Conservation (phyloP, 1,284 basidiomycete species). For the Apiotrichum siamense region DNA sequence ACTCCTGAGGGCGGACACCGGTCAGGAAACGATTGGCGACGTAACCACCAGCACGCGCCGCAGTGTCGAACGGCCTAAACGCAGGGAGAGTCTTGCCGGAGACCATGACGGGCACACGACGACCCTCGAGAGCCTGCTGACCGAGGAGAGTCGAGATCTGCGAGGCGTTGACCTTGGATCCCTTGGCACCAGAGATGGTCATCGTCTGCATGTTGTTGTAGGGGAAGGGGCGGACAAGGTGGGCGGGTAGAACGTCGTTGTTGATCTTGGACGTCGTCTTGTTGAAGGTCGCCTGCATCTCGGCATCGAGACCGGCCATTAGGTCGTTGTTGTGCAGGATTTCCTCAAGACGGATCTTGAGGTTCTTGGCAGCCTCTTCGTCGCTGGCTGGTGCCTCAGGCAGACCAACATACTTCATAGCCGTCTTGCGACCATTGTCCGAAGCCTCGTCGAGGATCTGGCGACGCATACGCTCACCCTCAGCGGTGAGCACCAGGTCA, state of each 20-base stretch:
- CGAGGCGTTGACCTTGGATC: conserved; percentile 92
- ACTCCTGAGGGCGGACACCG: conserved; percentile 96
- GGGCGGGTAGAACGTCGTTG: conserved; percentile 81
- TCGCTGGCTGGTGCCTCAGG: conserved; percentile 66
- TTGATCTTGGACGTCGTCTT: conserved; percentile 83
- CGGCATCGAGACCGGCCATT: conserved; percentile 91
- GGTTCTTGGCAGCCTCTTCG: conserved; percentile 50
- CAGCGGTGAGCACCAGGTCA: conserved; percentile 80
- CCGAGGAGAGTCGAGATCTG: conserved; percentile 97
- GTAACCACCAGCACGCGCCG: conserved; percentile 96
- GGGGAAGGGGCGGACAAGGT: conserved; percentile 86
- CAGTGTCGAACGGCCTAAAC: conserved; percentile 95
- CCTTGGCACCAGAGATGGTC: conserved; percentile 98
- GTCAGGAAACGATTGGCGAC: conserved; percentile 99
- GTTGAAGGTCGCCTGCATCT: conserved; percentile 84
- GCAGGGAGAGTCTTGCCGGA: conserved; percentile 97
- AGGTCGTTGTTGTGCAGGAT: conserved; percentile 95
- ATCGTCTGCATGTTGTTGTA: conserved; percentile 99
- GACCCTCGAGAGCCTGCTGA: conserved; percentile 96
- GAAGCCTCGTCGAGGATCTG: conserved; percentile 64
- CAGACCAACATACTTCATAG: conserved; percentile 60
- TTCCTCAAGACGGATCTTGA: conserved; percentile 66
- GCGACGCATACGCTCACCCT: conserved; percentile 68
- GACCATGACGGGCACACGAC: conserved; percentile 98
- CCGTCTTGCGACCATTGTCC: conserved; percentile 74